Conservation (phyloP, 768 basidiomycete species). For the Auricularia sp. region DNA sequence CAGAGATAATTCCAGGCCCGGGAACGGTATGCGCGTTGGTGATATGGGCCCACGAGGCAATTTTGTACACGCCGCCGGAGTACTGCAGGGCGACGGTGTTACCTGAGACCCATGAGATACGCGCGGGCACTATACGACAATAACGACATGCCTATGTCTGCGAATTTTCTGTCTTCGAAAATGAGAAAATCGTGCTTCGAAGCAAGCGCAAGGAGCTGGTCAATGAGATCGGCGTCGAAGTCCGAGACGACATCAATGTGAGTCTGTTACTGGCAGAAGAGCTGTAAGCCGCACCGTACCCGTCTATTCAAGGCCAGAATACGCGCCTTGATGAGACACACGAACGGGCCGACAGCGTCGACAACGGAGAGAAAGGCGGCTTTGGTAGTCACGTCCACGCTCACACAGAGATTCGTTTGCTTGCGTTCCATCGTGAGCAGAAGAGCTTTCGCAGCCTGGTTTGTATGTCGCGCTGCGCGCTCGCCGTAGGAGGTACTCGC, state of each 20-base stretch:
- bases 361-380: conserved; percentile 76
- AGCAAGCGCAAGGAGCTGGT: conserved; percentile 59
- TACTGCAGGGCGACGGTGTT: conserved; percentile 96
- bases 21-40: conserved; percentile 96
- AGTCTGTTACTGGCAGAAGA: conserved; percentile 48
- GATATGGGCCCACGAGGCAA: conserved; percentile 91
- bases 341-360: conserved; percentile 77
- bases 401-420: conserved; percentile 85
- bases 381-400: conserved; percentile 83
- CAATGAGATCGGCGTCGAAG: conserved; percentile 65
- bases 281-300: conserved; percentile 13
- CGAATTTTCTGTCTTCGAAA: conserved; percentile 98
- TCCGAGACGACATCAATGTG: conserved; percentile 95
- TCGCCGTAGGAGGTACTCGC: conserved; percentile 39
- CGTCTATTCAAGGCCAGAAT: conserved; percentile 6
- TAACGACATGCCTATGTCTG: conserved; percentile 74
- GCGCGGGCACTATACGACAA: background rate
- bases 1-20: conserved; percentile 89
- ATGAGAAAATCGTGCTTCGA: conserved; percentile 85
- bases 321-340: conserved; percentile 88
- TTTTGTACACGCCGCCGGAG: conserved; percentile 83
- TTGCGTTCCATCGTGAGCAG: conserved; percentile 80
- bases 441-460: conserved; percentile 70
- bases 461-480: conserved; percentile 47
- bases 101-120: conserved; percentile 37